A percentile compares a stretch with the other conserved stretches of the same genome.
phyloP scores from a whole-genome alignment of 257 asterid species.

The Solanum habrochaites region DNA sequence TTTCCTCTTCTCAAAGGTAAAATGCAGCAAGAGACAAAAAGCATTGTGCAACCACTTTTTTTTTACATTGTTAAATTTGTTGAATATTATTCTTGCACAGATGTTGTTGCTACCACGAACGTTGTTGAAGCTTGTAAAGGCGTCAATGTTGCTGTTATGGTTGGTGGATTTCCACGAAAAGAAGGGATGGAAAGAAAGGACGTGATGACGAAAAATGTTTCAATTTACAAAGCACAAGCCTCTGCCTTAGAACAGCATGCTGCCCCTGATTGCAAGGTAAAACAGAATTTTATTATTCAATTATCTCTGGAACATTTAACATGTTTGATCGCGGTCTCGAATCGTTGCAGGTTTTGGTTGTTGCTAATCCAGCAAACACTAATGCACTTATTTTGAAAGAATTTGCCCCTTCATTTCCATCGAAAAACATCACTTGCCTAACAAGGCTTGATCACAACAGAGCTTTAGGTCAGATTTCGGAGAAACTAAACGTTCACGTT shows the following conservation, averaged over 20 bases:
- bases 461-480: slow-evolving; percentile 55
- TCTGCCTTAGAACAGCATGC: slow-evolving; percentile 66
- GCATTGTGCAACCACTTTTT: neutral
- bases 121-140: slow-evolving; percentile 55
- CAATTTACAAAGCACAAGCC: slow-evolving; percentile 72
- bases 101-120: slow-evolving; percentile 61
- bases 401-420: slow-evolving; percentile 60
- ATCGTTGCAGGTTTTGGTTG: slow-evolving; percentile 50
- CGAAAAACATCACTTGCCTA: slow-evolving; percentile 67
- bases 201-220: slow-evolving; percentile 58
- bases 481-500: slow-evolving; percentile 44
- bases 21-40: neutral
- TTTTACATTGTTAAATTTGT: neutral
- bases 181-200: slow-evolving; percentile 91
- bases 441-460: slow-evolving; percentile 85
- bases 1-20: slow-evolving; percentile 77
- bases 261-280: slow-evolving; percentile 66
- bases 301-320: neutral
- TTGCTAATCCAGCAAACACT: slow-evolving; percentile 86
- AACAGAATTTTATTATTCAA: neutral
- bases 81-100: slow-evolving; percentile 11
- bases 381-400: slow-evolving; percentile 69
- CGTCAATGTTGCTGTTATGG: slow-evolving; percentile 53
- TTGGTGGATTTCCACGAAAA: slow-evolving; percentile 56
- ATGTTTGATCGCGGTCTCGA: neutral